These are phyloP conservation scores for Metschnikowia lunata DNA, from an alignment of 805 yeast species.

Conservation along the genomic window DNA sequence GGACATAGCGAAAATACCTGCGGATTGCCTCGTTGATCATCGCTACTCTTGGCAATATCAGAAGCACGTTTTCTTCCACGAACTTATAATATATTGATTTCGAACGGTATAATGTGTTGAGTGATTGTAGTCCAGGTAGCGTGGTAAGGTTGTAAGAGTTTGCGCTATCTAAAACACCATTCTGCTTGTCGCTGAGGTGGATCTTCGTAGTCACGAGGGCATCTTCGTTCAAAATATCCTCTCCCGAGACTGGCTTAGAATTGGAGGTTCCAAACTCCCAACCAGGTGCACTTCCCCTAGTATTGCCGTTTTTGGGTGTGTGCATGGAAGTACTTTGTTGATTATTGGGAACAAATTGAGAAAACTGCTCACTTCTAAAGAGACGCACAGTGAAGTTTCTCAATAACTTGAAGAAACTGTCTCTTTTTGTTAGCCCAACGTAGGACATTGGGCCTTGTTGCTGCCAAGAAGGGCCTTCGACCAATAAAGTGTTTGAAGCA, in stretches of 20 bases:
- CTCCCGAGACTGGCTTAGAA: constrained; percentile 14
- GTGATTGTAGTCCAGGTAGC: constrained; percentile 17
- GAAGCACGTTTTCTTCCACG: constrained; percentile 26
- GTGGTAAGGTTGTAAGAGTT: background rate
- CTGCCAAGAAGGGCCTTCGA: constrained; percentile 38
- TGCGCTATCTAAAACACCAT: background rate
- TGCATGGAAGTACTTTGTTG: background rate
- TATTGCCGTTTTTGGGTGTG: background rate
- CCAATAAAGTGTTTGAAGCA: constrained; percentile 31
- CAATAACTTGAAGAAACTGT: constrained; percentile 34
- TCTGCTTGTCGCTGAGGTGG: constrained; percentile 8
- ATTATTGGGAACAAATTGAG: constrained; percentile 24
- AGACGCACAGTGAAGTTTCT: constrained; percentile 32
- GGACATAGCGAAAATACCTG: constrained; percentile 36
- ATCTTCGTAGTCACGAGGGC: constrained; percentile 27
- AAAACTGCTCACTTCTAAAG: constrained; percentile 32
- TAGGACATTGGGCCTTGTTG: constrained; percentile 39
- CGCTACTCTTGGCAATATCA: constrained; percentile 28
- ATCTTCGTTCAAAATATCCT: constrained; percentile 24
- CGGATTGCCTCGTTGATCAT: constrained; percentile 24
- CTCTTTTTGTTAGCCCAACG: constrained; percentile 38
- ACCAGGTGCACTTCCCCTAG: background rate
- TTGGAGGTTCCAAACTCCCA: background rate
- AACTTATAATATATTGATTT: constrained; percentile 24
- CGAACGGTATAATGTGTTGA: constrained; percentile 18